Base-by-base conservation (phyloP, 192 early-diverging fungal species). In the Geosiphon pyriformis region DNA sequence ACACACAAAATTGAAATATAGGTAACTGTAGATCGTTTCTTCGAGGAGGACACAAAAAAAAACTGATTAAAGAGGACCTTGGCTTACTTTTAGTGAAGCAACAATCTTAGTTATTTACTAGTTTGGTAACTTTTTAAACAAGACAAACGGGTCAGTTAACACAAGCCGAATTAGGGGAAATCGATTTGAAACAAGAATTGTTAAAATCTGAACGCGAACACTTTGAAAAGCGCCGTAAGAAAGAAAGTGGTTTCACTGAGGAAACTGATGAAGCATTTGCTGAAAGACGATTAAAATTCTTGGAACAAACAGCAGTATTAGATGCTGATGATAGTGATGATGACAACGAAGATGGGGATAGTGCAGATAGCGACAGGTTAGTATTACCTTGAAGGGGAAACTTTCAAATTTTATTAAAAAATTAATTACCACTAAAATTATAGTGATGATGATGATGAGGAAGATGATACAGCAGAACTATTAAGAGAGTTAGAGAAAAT, bases 401-500 rank as follows among this genome's bases (percentile, higher is more conserved):
- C 6, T 50, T 4, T 1, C 30, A 54, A 26, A 47, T 31, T 20
- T 46, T n/a, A 15, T 7, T 0, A 18, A 2, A 37, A 47, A 20
- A 11, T 57, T 59, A 23, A 34, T 22, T 49, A 58, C 11, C 20
- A 30, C 31, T 46, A 29, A 15, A 55, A 0, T 33, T 67, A 51
- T 65, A 22, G 77, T 30, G 81, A 80, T 34, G 77, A 79, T 55
- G 84, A 86, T 52, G 90, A 94, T 8, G 88, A 90, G 37, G 94
- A 96, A 57, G 95, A 99, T 69, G 92, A 98, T 69, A 88, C 91
- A 3, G 90, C 85, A 27, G 88, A 93, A 73, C 70, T 98, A 59
- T 64, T 91, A 69, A 78, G 81, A n/a, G 89, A 90, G 69, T 72
- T 92, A 26, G 85, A 93, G 74, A 96, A 96, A 75, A 99, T 99